Evolutionary conservation across 208 protist species (phyloP).

Genomic region (Angomonas deanei): DNA sequence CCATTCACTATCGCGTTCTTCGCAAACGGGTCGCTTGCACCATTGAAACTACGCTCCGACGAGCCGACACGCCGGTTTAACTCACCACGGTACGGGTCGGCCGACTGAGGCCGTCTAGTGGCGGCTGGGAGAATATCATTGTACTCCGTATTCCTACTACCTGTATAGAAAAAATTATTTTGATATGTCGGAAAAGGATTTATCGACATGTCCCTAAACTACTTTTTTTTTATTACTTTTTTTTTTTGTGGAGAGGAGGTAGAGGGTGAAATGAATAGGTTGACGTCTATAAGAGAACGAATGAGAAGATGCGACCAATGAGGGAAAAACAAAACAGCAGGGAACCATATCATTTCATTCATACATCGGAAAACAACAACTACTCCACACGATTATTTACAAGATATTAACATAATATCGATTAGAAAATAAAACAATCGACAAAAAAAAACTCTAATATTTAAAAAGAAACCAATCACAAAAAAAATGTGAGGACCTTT

Average conservation of each 20-base stretch:
- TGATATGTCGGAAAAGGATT: slow-evolving; percentile 1
- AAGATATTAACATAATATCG: not conserved
- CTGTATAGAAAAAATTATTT: not conserved
- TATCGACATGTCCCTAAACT: not conserved
- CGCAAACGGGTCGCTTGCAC: not conserved
- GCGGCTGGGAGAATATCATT: not conserved
- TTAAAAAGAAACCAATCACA: not conserved
- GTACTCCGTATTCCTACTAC: not conserved
- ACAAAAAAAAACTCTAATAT: not conserved
- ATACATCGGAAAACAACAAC: not conserved
- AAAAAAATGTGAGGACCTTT: not conserved
- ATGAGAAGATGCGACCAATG: too few relatives aligned
- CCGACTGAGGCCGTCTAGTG: not conserved
- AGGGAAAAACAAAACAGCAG: too few relatives aligned
- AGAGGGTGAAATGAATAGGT: too few relatives aligned
- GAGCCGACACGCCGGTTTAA: too few relatives aligned
- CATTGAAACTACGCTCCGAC: too few relatives aligned
- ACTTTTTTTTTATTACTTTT: not conserved
- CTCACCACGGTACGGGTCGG: too few relatives aligned
- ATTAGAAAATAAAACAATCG: not conserved
- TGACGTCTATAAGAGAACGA: too few relatives aligned
- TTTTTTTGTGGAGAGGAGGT: not conserved
- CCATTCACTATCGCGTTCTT: not conserved
- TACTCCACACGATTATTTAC: not conserved
- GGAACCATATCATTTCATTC: too few relatives aligned